Conservation (phyloP, 257 asterid genomes). For the Lycium barbarum region DNA sequence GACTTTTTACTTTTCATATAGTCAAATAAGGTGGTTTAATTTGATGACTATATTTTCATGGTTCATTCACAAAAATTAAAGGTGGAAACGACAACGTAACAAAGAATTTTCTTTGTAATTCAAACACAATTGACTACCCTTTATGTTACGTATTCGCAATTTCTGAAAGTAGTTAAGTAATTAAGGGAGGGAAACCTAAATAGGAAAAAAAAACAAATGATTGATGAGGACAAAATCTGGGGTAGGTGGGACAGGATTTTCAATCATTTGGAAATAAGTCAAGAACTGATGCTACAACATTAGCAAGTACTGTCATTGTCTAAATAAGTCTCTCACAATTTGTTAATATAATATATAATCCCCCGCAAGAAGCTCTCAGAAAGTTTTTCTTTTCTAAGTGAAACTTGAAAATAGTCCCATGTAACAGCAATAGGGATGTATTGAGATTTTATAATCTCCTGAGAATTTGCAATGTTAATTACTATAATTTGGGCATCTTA, state of each 20-base stretch:
- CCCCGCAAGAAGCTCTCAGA: not conserved
- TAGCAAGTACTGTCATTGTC: not conserved
- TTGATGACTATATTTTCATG: too few relatives aligned
- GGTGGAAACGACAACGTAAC: too few relatives aligned
- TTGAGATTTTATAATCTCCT: not conserved
- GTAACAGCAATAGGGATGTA: not conserved
- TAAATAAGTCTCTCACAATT: not conserved
- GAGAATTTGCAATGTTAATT: constrained; percentile 12
- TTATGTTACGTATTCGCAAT: not conserved
- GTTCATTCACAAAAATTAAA: not conserved
- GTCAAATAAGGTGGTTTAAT: not conserved
- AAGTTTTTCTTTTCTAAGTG: not conserved
- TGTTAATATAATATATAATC: not conserved
- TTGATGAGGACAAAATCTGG: not conserved
- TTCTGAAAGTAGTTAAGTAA: not conserved
- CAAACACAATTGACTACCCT: not conserved
- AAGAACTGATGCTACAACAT: not conserved
- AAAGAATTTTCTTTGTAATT: not conserved
- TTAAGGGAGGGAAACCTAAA: not conserved
- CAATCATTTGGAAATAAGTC: constrained; percentile 14
- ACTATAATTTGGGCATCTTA: not conserved
- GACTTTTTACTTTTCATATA: not conserved
- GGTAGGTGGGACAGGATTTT: not conserved
- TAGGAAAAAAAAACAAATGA: not conserved
- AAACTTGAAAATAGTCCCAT: not conserved